Base-by-base conservation (phyloP, 2,329 filamentous ascomycete species). In the Periconia digitata region DNA sequence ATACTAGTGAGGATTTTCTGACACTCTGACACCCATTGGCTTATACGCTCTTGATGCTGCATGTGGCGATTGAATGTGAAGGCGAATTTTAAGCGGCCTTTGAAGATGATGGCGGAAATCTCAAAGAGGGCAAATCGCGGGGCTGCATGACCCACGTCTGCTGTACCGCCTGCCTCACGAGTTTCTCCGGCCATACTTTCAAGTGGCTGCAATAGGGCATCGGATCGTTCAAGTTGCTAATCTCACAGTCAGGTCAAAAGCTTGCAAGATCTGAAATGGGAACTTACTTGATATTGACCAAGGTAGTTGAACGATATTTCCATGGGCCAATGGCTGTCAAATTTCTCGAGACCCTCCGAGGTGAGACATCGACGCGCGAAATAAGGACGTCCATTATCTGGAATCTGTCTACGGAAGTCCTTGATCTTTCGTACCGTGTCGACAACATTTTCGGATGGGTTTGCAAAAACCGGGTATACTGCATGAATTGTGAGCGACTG, bases 281-380 rank as follows among this genome's bases (percentile, higher is more conserved):
- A 12, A 37, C 52, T 72, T 76, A 64, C 78, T 46, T 80, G 76
- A 20, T 79, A 68, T 0, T 76, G 74, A 6, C 81, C 79, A 2
- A 77, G 72, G 54, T 81, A 82, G 46, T 76, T 83, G 60, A 85
- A 84, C 35, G 83, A 74, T 41, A 85, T 74, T 58, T 85, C 83
- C 47, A 83, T 76, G 0, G 74, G 75, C 59, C 67, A 73, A 21
- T 74, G 74, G 16, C 68, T 68, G 2, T 52, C 47, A 36, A 67
- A 70, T 1, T 48, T 49, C 17, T 69, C 56, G 2, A 51, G 56
- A 2, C 66, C 66, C n/a, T 64, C 57, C 10, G 47, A 20, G 0
- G 65, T 70, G 5, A 70, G 62, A 45, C 56, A 63, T 37, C 63
- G 49, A 2, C 56, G 47, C 48, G 34, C 72, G 51, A 84, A 83